Conservation (phyloP, 768 basidiomycete genomes). For the Pulveroboletus sp. region DNA sequence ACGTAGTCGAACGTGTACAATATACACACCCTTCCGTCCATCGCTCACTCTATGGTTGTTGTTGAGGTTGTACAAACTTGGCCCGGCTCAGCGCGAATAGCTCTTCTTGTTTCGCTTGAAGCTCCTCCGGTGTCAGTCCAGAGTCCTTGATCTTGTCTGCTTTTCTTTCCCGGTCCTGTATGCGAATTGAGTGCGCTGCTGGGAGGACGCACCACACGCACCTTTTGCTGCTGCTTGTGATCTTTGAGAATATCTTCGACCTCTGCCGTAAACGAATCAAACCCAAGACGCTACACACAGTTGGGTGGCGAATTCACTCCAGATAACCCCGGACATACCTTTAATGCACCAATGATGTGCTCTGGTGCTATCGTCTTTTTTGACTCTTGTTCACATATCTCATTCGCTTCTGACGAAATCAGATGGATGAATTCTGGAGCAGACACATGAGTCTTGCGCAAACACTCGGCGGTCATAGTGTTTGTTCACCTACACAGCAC, state of each 20-base stretch:
- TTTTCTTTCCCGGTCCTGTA: slow-evolving; percentile 86
- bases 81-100: slow-evolving; percentile 91
- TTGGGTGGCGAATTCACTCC: background rate
- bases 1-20: slow-evolving; percentile 28
- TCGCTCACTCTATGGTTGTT: slow-evolving; percentile 21
- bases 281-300: slow-evolving; percentile 72
- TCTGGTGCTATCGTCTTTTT: slow-evolving; percentile 99
- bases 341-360: slow-evolving; percentile 88
- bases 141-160: slow-evolving; percentile 84
- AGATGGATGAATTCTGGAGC: slow-evolving; percentile 91
- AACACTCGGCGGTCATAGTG: slow-evolving; percentile 1
- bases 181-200: slow-evolving; percentile 3
- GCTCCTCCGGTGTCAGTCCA: slow-evolving; percentile 87
- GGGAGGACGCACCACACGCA: slow-evolving; percentile 28
- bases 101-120: slow-evolving; percentile 80
- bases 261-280: slow-evolving; percentile 85
- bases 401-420: slow-evolving; percentile 95
- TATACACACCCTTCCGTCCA: slow-evolving; percentile 10
- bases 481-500: slow-evolving; percentile 94
- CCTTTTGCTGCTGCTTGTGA: slow-evolving; percentile 95
- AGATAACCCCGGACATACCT: slow-evolving; percentile 43
- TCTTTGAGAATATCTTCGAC: slow-evolving; percentile 92
- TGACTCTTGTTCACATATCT: slow-evolving; percentile 95
- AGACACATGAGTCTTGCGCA: slow-evolving; percentile 13
- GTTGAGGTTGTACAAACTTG: slow-evolving; percentile 63